phyloP scores from a whole-genome alignment of 768 basidiomycete genomes.

The Tricholoma hemisulphureum region DNA sequence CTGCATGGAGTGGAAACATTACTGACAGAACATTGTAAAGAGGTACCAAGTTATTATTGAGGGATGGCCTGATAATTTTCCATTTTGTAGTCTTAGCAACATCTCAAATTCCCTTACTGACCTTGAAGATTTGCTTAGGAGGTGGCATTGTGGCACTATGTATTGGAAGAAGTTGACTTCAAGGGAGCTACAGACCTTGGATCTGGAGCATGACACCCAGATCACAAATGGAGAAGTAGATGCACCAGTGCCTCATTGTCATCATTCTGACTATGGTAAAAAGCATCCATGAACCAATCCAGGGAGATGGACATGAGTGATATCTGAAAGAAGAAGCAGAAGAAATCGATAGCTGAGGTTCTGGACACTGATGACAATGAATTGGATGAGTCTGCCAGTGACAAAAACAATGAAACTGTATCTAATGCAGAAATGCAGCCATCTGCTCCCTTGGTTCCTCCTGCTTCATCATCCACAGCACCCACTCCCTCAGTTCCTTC shows the following conservation, averaged over 20 bases:
- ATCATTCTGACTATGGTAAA: not conserved
- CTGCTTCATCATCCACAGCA: too few species aligned
- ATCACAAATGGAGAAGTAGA: not conserved
- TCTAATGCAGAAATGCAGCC: not conserved
- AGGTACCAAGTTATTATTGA: slow-evolving; percentile 13
- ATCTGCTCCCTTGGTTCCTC: too few species aligned
- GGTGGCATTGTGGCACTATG: slow-evolving; percentile 8
- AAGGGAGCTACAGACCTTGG: slow-evolving; percentile 6
- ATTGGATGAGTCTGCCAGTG: not conserved
- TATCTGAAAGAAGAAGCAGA: not conserved
- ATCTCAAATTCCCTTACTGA: slow-evolving; percentile 6
- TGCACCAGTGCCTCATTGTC: not conserved
- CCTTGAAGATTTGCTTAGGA: slow-evolving; percentile 10
- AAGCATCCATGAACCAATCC: not conserved
- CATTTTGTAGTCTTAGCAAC: slow-evolving; percentile 18
- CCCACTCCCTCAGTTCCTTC: not conserved
- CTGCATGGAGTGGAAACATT: slow-evolving; percentile 15
- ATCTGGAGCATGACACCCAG: not conserved
- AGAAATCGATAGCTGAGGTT: not conserved
- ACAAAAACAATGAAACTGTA: not conserved
- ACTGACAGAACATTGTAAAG: slow-evolving; percentile 14
- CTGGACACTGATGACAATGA: not conserved
- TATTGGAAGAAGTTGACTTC: slow-evolving; percentile 12
- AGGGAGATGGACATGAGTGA: not conserved
- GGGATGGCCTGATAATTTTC: slow-evolving; percentile 15